Percentiles rank a stretch among this genome's conserved stretches.
phyloP scores from a whole-genome alignment of 1,139 yeast genomes.

The Pichia sp. region DNA sequence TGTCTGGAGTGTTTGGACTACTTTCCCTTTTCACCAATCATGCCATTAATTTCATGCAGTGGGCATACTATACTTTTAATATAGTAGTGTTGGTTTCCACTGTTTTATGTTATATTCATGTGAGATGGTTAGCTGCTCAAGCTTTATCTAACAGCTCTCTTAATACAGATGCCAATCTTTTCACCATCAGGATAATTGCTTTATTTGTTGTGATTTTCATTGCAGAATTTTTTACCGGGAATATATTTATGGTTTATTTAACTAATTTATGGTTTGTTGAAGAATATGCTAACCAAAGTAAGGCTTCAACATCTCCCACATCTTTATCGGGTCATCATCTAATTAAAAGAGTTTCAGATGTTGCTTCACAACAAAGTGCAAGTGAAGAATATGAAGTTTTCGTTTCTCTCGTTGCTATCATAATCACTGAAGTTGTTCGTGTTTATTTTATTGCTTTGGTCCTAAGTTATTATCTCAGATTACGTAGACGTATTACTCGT shows the following conservation, averaged over 20 bases:
- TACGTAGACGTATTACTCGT: constrained; percentile 11
- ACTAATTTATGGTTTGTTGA: constrained; percentile 62
- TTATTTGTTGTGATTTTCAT: constrained; percentile 58
- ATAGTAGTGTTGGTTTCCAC: constrained; percentile 26
- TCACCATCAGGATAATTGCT: constrained; percentile 42
- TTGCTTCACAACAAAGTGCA: constrained; percentile 28
- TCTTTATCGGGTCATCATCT: neutral
- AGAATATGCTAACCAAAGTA: constrained; percentile 13
- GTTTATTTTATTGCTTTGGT: constrained; percentile 62
- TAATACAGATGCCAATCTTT: constrained; percentile 10
- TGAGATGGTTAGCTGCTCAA: neutral
- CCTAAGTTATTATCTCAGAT: constrained; percentile 26
- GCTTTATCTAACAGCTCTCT: constrained; percentile 1
- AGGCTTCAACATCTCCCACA: neutral
- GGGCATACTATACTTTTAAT: constrained; percentile 71
- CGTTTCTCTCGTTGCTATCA: constrained; percentile 48
- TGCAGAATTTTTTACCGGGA: constrained; percentile 60
- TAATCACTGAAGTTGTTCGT: constrained; percentile 46
- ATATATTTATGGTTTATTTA: constrained; percentile 68
- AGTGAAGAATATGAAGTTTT: constrained; percentile 59
- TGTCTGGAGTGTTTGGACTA: constrained; percentile 83
- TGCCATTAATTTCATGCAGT: constrained; percentile 74
- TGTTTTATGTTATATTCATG: constrained; percentile 1
- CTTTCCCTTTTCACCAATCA: constrained; percentile 86
- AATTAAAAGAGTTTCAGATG: constrained; percentile 14